Conservation (phyloP, 2,329 filamentous ascomycete species). For the Cladophialophora chaetospira region DNA sequence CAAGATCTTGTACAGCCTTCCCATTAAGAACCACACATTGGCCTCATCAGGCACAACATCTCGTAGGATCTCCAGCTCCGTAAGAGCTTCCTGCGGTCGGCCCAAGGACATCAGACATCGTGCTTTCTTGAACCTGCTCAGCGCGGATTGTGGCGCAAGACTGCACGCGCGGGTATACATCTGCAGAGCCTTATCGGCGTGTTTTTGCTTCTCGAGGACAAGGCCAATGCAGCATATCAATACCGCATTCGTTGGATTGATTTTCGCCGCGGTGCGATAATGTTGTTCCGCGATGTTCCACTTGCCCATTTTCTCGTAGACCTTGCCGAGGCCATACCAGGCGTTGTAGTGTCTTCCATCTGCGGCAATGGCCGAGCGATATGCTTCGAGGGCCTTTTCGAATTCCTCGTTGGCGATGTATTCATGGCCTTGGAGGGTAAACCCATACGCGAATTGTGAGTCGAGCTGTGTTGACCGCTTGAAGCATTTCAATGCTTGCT, state of each 20-base stretch:
- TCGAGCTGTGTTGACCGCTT: constrained; percentile 89
- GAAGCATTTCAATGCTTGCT: constrained; percentile 93
- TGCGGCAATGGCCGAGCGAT: constrained; percentile 80
- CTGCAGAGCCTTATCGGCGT: constrained; percentile 73
- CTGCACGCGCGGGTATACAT: constrained; percentile 83
- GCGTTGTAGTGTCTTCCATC: constrained; percentile 94
- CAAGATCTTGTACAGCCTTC: constrained; percentile 62
- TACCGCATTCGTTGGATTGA: constrained; percentile 93
- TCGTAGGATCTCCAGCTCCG: constrained; percentile 83
- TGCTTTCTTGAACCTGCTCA: constrained; percentile 92
- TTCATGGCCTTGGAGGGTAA: constrained; percentile 93
- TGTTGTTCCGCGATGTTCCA: constrained; percentile 89
- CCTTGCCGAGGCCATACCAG: constrained; percentile 84
- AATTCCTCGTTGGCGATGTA: constrained; percentile 96
- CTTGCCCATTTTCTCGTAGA: constrained; percentile 87
- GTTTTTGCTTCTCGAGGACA: constrained; percentile 84
- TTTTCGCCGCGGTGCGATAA: constrained; percentile 81
- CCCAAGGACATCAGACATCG: constrained; percentile 77
- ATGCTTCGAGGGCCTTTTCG: constrained; percentile 86
- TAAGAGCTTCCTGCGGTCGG: constrained; percentile 69
- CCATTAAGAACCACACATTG: constrained; percentile 92
- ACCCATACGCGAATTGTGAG: constrained; percentile 89
- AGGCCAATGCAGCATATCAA: constrained; percentile 90
- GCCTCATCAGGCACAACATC: constrained; percentile 92
- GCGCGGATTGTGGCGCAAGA: constrained; percentile 75